Evolutionary conservation across 2,329 filamentous ascomycete species (phyloP).

Genomic region (Chaetomium sp.): DNA sequence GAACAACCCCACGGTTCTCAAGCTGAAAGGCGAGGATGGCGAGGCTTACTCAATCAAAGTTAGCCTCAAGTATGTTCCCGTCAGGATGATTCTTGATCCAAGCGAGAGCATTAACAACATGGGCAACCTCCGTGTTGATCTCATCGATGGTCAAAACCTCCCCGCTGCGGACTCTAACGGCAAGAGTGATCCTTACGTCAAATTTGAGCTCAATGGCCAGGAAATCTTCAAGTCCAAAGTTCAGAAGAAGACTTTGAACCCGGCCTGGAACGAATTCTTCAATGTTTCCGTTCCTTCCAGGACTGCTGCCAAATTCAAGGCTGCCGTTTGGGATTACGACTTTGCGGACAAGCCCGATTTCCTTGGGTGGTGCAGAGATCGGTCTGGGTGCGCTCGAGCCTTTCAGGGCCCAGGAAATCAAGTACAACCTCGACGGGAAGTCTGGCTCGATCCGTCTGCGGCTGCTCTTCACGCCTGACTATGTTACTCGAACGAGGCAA

Average conservation of each 20-base stretch:
- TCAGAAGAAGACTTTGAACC: slow-evolving; percentile 93
- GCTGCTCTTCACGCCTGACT: slow-evolving; percentile 87
- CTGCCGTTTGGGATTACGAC: slow-evolving; percentile 91
- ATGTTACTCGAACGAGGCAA: slow-evolving; percentile 78
- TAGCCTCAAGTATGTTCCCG: slow-evolving; percentile 88
- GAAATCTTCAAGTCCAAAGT: slow-evolving; percentile 93
- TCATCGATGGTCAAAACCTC: slow-evolving; percentile 80
- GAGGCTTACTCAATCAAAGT: slow-evolving; percentile 74
- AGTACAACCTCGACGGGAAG: slow-evolving; percentile 75
- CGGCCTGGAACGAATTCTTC: slow-evolving; percentile 94
- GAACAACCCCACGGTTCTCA: slow-evolving; percentile 84
- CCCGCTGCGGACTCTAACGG: slow-evolving; percentile 93
- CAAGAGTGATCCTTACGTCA: slow-evolving; percentile 94
- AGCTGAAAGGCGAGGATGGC: slow-evolving; percentile 72
- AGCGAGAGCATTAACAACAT: slow-evolving; percentile 99
- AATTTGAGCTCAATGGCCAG: slow-evolving; percentile 83
- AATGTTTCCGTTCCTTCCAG: slow-evolving; percentile 76
- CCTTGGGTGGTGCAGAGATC: slow-evolving; percentile 72
- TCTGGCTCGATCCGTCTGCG: slow-evolving; percentile 77
- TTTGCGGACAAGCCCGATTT: slow-evolving; percentile 93
- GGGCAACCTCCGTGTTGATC: slow-evolving; percentile 87
- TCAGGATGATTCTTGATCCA: slow-evolving; percentile 89
- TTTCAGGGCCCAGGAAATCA: slow-evolving; percentile 71
- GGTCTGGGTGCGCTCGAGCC: slow-evolving; percentile 76
- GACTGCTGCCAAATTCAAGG: slow-evolving; percentile 74